Conservation (phyloP, 2,329 filamentous ascomycete genomes). For the Microdochium paspali region DNA sequence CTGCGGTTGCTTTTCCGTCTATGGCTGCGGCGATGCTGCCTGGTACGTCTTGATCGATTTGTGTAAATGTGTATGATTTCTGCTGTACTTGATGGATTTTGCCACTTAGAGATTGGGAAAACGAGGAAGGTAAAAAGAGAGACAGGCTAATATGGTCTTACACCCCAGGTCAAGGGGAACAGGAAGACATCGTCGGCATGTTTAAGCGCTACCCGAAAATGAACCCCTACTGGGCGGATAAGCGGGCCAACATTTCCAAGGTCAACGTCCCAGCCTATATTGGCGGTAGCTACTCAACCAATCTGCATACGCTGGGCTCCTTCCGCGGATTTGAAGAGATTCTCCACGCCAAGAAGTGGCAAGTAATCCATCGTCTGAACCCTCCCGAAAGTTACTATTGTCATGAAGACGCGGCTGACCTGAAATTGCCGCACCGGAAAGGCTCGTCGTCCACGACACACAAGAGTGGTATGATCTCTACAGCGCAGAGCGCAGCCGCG, state of each 20-base stretch:
- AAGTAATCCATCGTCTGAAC: background rate
- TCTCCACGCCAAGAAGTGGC: background rate
- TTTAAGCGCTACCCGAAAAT: background rate
- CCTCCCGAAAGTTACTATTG: background rate
- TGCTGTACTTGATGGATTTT: too few relatives aligned
- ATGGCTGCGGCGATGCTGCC: background rate
- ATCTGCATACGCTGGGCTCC: constrained; percentile 6
- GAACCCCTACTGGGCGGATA: constrained; percentile 6
- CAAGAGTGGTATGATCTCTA: constrained; percentile 36
- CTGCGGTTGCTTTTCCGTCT: background rate
- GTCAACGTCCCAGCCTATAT: constrained; percentile 9
- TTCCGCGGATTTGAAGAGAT: constrained; percentile 16
- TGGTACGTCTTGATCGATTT: background rate
- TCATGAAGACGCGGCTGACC: constrained; percentile 15
- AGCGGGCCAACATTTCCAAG: constrained; percentile 7
- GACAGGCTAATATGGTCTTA: background rate
- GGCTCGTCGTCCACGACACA: constrained; percentile 23
- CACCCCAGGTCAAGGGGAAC: background rate
- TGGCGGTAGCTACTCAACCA: constrained; percentile 7
- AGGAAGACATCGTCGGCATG: background rate
- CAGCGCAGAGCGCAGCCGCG: constrained; percentile 18
- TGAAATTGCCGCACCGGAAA: constrained; percentile 28
- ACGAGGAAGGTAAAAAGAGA: too few relatives aligned
- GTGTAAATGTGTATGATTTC: too few relatives aligned
- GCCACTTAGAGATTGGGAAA: background rate